These are phyloP conservation scores for Fragaria ananassa DNA, from an alignment of 306 rosid genomes.

Conservation along the genomic window DNA sequence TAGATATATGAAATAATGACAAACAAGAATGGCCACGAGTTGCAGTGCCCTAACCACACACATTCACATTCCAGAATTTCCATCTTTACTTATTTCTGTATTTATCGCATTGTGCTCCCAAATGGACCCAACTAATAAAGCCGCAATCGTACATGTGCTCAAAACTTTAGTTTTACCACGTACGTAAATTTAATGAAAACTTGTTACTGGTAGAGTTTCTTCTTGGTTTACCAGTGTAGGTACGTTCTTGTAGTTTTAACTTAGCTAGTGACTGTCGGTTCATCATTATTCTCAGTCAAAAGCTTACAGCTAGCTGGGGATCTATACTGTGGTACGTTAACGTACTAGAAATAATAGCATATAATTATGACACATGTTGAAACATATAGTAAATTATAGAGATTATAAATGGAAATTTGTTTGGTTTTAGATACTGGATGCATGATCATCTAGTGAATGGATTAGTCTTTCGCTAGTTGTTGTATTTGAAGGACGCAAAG, in stretches of 20 bases:
- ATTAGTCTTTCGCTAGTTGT: neutral
- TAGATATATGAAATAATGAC: neutral
- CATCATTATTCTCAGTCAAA: neutral
- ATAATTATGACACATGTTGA: neutral
- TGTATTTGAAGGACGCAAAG: neutral
- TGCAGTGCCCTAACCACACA: conserved; percentile 15
- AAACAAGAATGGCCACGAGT: neutral
- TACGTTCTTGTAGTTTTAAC: neutral
- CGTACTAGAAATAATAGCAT: neutral
- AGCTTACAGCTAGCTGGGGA: neutral
- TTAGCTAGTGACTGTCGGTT: neutral
- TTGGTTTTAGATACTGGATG: neutral
- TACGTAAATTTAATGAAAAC: neutral
- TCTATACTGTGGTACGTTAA: neutral
- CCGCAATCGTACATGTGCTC: neutral
- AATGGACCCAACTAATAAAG: neutral
- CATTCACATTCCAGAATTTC: neutral
- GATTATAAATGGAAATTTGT: neutral
- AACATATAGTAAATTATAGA: neutral
- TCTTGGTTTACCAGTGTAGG: neutral
- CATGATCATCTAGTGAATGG: neutral
- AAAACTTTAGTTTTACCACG: neutral
- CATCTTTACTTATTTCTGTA: neutral
- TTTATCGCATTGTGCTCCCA: neutral
- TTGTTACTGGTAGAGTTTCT: neutral